phyloP scores from a whole-genome alignment of 768 basidiomycete species.

The Mycena alexandri region DNA sequence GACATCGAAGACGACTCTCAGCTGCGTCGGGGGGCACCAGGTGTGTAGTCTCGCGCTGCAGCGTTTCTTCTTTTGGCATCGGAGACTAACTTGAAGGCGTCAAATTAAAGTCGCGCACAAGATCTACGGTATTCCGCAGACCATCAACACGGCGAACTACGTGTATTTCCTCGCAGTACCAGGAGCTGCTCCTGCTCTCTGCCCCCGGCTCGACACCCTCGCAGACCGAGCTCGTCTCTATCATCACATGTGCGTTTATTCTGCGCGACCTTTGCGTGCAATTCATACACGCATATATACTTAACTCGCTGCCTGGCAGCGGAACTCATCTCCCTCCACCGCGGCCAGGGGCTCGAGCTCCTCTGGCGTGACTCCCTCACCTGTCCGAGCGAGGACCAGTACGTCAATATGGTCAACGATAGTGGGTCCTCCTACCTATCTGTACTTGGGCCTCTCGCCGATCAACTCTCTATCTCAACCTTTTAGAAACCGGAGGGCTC shows the following conservation, averaged over 20 bases:
- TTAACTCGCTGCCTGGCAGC: slow-evolving; percentile 41
- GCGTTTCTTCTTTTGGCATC: neutral
- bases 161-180: slow-evolving; percentile 95
- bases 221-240: slow-evolving; percentile 67
- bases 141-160: slow-evolving; percentile 97
- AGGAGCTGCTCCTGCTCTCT: slow-evolving; percentile 75
- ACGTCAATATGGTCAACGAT: slow-evolving; percentile 95
- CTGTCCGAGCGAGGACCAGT: slow-evolving; percentile 96
- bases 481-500: slow-evolving; percentile 91
- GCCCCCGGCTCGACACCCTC: slow-evolving; percentile 41
- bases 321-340: slow-evolving; percentile 88
- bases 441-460: slow-evolving; percentile 1
- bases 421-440: slow-evolving; percentile 64
- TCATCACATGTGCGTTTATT: slow-evolving; percentile 86
- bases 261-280: neutral
- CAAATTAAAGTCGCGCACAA: slow-evolving; percentile 81
- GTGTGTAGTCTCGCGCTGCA: slow-evolving; percentile 45
- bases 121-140: slow-evolving; percentile 96
- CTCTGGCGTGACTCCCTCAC: slow-evolving; percentile 93
- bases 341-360: slow-evolving; percentile 95
- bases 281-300: neutral
- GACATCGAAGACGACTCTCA: slow-evolving; percentile 95
- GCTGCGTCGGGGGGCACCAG: slow-evolving; percentile 87
- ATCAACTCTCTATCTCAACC: neutral
- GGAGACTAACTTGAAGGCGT: neutral